phyloP scores from a whole-genome alignment of 257 asterid species.

The Fraxinus cuspidata region DNA sequence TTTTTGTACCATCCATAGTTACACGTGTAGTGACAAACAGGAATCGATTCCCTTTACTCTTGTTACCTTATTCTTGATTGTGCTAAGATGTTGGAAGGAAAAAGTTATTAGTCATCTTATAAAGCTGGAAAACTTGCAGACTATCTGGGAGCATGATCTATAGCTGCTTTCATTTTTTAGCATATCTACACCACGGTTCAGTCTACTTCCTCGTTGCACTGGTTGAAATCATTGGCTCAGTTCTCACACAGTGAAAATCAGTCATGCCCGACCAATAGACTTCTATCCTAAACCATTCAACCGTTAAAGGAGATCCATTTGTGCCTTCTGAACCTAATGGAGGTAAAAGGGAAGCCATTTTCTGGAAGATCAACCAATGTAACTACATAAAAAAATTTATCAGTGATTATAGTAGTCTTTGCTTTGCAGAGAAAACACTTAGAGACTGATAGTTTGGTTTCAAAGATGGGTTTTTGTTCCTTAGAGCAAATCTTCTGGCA shows the following conservation, averaged over 20 bases:
- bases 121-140: constrained; percentile 75
- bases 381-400: constrained; percentile 42
- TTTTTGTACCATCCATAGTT: constrained; percentile 30
- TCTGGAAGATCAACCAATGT: constrained; percentile 26
- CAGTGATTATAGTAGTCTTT: constrained; percentile 41
- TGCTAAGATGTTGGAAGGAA: constrained; percentile 50
- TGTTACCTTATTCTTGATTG: constrained; percentile 44
- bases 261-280: constrained; percentile 27
- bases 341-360: constrained; percentile 23
- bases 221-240: constrained; percentile 67
- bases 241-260: constrained; percentile 63
- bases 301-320: background rate
- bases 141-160: constrained; percentile 76
- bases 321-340: constrained; percentile 23
- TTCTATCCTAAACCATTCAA: background rate
- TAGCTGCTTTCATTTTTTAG: constrained; percentile 68
- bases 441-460: constrained; percentile 44
- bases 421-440: constrained; percentile 46
- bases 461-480: constrained; percentile 72
- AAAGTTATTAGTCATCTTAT: constrained; percentile 61
- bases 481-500: constrained; percentile 55
- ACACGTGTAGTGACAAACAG: constrained; percentile 32
- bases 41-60: constrained; percentile 23
- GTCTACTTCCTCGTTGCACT: constrained; percentile 50
- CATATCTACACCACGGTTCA: constrained; percentile 46